phyloP scores from a whole-genome alignment of 805 yeast species.

The Candida xyloterini region DNA sequence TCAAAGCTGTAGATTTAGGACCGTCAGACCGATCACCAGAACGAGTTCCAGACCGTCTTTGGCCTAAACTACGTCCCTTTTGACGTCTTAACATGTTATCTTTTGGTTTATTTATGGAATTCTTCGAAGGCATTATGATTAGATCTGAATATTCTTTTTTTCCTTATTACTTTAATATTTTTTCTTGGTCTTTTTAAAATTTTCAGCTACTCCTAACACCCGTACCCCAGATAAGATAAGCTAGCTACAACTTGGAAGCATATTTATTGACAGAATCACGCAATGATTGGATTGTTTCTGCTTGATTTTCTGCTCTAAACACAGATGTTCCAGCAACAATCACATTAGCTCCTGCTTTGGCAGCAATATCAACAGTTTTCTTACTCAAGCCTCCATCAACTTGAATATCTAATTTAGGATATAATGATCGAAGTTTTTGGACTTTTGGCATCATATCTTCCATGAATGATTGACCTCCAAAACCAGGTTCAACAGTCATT shows the following conservation, averaged over 20 bases:
- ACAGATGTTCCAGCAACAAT: slow-evolving; percentile 97
- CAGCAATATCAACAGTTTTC: slow-evolving; percentile 81
- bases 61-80: slow-evolving; percentile 49
- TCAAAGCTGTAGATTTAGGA: slow-evolving; percentile 35
- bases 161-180: slow-evolving; percentile 1
- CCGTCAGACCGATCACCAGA: slow-evolving; percentile 8
- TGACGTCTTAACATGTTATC: slow-evolving; percentile 49
- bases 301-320: slow-evolving; percentile 78
- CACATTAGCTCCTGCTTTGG: slow-evolving; percentile 97
- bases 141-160: slow-evolving; percentile 4
- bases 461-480: slow-evolving; percentile 98
- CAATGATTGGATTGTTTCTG: slow-evolving; percentile 64
- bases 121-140: slow-evolving; percentile 68
- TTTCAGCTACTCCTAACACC: slow-evolving; percentile 8
- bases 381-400: slow-evolving; percentile 96
- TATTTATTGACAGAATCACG: slow-evolving; percentile 52
- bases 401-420: slow-evolving; percentile 81
- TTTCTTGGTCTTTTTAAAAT: slow-evolving; percentile 2
- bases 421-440: slow-evolving; percentile 63
- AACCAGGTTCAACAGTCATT: slow-evolving; percentile 99
- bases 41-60: slow-evolving; percentile 47
- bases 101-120: slow-evolving; percentile 79
- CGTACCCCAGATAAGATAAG: slow-evolving; percentile 6
- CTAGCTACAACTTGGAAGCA: slow-evolving; percentile 1
- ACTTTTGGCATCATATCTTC: slow-evolving; percentile 96